Evolutionary conservation across 75 land plant species (phyloP), one percentile per base, ranked within the genome.

Genomic region (Selaginella moellendorffii): DNA sequence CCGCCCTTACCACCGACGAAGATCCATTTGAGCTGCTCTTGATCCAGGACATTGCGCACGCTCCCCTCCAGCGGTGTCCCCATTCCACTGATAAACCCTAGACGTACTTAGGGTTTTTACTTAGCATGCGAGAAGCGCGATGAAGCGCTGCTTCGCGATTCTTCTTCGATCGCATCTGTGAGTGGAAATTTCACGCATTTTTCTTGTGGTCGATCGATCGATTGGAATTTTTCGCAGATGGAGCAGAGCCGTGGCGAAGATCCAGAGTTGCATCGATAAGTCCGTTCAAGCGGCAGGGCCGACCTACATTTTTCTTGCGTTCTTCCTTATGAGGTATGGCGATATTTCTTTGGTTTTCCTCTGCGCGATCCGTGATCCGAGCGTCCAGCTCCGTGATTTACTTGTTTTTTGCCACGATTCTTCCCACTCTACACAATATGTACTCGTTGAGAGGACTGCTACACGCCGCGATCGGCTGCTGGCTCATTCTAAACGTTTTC

Each of bases 1-100:
- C 97, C 97, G 2, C 97, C 97, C 68, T 90, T 90, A 26, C 97
- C 97, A 1, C 97, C 97, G 10, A 90, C 97, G 54, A 90, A 90
- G 23, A 90, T 90, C 97, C 97, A 90, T 71, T 87, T 90, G 20
- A 90, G 80, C n/a, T 67, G 64, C 54, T 76, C 78, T 60, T 90
- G 97, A 31, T 87, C 85, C 58, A 90, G 63, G 20, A 90, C 65
- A 51, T 90, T 90, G 68, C 65, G 63, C 30, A 90, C 65, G 63
- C 81, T 81, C 24, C 79, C 88, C 65, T 90, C 88, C 29, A 67
- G 5, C n/a, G n/a, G n/a, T n/a, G n/a, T n/a, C 14, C 46, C 46
- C 14, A 5, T 14, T 36, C 46, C 46, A 5, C 46, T 36, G 10
- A 36, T 5, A 14, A 36, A 36, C 46, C 46, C 46, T 36, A 36